Base-by-base conservation (phyloP, 2,329 filamentous ascomycete genomes). In the Cadophora malorum region DNA sequence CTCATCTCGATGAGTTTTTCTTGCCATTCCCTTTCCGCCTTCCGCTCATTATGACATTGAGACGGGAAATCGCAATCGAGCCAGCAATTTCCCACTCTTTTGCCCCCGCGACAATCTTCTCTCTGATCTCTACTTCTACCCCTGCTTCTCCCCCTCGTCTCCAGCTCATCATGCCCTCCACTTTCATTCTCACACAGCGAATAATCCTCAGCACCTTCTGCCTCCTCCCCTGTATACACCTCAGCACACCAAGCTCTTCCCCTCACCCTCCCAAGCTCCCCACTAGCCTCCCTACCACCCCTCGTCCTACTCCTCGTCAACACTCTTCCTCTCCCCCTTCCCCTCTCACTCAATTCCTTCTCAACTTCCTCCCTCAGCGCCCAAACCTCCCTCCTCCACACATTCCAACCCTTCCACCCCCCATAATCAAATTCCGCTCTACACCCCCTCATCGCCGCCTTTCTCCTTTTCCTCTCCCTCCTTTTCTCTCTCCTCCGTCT, bases 41-140 rank as follows among this genome's bases (percentile, higher is more conserved):
- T 58, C 41, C 64, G 50, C 61, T 68, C 66, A 65, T 67, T 65
- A 38, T 68, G 60, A 52, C 73, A 74, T 33, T 73, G 69, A 12
- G 65, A 66, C 0, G 72, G 73, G 66, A 71, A 73, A 67, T 70
- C 63, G 52, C 73, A 74, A 41, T 73, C 72, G 1, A 50, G 35
- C 70, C 69, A 73, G 53, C 73, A 74, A 67, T 72, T 58, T 60
- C 65, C 53, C 21, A 61, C 28, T 47, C 8, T 25, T 21, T 4
- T 21, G 28, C 49, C 63, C 63, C 52, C 41, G 8, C 25, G 28
- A 25, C 25, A 61, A 14, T 56, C 38, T 23, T 41, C 33, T 19
- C 33, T 8, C 5, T n/a, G 5, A 6, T 21, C 7, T 19, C n/a
- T 21, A 21, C 45, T 49, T 49, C 45, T n/a, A 1, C n/a, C 19